Conservation (phyloP, 148 eudicot species). For the Cornus kousa region DNA sequence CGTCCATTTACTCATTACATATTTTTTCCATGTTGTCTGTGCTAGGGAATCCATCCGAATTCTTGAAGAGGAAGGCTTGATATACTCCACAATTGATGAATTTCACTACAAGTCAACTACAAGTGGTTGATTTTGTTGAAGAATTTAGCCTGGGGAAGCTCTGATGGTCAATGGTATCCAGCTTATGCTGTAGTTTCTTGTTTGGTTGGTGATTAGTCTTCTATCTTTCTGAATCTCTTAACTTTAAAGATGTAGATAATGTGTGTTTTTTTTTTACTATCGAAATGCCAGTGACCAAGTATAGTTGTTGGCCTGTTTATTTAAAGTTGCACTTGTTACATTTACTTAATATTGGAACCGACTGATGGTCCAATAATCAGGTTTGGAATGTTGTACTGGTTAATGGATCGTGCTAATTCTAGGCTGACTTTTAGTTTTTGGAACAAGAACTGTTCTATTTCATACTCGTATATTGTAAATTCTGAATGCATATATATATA, state of each 20-base stretch:
- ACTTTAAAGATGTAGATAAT: neutral
- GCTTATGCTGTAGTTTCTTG: neutral
- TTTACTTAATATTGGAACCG: too few species aligned
- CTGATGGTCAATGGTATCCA: neutral
- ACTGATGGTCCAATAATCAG: too few species aligned
- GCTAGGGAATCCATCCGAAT: conserved; percentile 68
- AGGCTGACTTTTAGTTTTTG: too few species aligned
- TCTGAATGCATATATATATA: too few species aligned
- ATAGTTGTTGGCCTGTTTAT: too few species aligned
- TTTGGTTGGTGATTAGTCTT: neutral
- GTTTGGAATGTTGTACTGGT: too few species aligned
- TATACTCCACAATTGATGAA: conserved; percentile 87
- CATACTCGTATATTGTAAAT: too few species aligned
- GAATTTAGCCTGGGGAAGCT: conserved; percentile 2
- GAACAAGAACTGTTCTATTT: too few species aligned
- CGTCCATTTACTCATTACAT: neutral
- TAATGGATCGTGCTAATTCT: too few species aligned
- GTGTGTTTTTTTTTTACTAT: neutral
- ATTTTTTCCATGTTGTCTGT: conserved; percentile 14
- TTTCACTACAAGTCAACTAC: conserved; percentile 75
- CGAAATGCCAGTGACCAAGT: too few species aligned
- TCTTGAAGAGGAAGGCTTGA: conserved; percentile 87
- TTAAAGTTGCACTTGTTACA: too few species aligned
- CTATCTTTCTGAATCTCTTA: too few species aligned
- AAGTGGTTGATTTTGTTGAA: conserved; percentile 22